Evolutionary conservation across 2,329 filamentous ascomycete genomes (phyloP).

Genomic region (Penicillium sumatraense): DNA sequence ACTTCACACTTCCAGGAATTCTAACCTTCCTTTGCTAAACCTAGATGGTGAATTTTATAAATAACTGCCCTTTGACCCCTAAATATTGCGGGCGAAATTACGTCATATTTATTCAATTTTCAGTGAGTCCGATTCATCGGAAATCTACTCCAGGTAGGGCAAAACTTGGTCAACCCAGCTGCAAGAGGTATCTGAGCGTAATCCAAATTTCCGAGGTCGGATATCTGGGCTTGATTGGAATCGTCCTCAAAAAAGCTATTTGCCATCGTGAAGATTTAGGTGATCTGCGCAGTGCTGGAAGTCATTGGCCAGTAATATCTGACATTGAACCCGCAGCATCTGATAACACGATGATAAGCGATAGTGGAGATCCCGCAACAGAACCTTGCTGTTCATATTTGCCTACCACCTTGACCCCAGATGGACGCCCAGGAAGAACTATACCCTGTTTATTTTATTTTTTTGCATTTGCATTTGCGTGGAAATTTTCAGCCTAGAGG

Average conservation of each 20-base stretch:
- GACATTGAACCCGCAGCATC: neutral
- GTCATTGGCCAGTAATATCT: conserved; percentile 4
- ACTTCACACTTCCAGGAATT: no score
- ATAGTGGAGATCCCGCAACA: conserved; percentile 3
- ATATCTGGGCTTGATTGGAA: neutral
- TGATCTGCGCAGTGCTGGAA: neutral
- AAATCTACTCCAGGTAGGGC: no score
- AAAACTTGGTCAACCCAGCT: no score
- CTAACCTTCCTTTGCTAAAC: no score
- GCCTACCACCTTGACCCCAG: conserved; percentile 4
- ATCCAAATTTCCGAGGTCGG: neutral
- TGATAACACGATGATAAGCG: conserved; percentile 9
- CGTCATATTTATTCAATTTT: no score
- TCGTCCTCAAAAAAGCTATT: neutral
- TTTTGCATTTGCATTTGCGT: no score
- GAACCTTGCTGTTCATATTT: conserved; percentile 4
- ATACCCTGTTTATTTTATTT: no score
- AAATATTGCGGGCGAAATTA: no score
- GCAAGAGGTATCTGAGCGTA: conserved; percentile 8
- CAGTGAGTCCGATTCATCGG: no score
- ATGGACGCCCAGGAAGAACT: conserved; percentile 4
- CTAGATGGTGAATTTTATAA: no score
- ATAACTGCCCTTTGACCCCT: no score
- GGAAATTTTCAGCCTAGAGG: no score
- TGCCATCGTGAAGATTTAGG: neutral